Evolutionary conservation across 1,284 basidiomycete genomes (phyloP).

Genomic region (Porodaedalea pini): DNA sequence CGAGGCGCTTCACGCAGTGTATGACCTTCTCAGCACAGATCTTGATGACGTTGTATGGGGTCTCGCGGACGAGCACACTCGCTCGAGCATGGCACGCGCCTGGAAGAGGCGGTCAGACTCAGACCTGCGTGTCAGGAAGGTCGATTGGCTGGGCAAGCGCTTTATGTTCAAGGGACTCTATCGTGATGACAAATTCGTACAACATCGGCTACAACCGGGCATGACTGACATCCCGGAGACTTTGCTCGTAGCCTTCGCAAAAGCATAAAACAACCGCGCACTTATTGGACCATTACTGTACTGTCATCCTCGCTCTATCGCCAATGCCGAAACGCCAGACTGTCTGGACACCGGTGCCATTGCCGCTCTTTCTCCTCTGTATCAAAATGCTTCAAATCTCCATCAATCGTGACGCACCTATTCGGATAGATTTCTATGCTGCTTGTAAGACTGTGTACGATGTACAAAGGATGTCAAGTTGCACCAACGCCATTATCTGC

Average conservation of each 20-base stretch:
- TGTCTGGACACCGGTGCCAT: neutral
- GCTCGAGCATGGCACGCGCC: conserved; percentile 21
- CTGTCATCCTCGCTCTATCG: neutral
- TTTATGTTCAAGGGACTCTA: conserved; percentile 24
- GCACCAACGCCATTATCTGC: too few relatives aligned
- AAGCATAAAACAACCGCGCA: conserved; percentile 6
- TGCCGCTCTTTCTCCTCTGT: neutral
- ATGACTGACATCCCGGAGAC: conserved; percentile 19
- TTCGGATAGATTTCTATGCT: neutral
- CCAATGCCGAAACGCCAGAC: neutral
- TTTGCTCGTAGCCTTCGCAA: conserved; percentile 22
- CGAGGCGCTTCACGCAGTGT: conserved; percentile 22
- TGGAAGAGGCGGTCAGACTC: conserved; percentile 14
- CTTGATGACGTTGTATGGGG: conserved; percentile 23
- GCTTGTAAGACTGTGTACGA: neutral
- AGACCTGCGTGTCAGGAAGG: conserved; percentile 18
- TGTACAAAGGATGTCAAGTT: too few relatives aligned
- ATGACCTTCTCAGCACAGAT: conserved; percentile 20
- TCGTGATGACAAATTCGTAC: conserved; percentile 18
- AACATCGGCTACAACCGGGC: conserved; percentile 20
- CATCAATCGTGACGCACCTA: too few relatives aligned
- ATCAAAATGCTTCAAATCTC: too few relatives aligned
- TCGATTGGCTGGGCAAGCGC: conserved; percentile 23
- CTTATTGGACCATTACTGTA: neutral
- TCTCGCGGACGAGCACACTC: conserved; percentile 19